A percentile compares a stretch with the other conserved stretches of the same genome.
phyloP scores from a whole-genome alignment of 495 filamentous ascomycete species.

The Elasticomyces elasticus region DNA sequence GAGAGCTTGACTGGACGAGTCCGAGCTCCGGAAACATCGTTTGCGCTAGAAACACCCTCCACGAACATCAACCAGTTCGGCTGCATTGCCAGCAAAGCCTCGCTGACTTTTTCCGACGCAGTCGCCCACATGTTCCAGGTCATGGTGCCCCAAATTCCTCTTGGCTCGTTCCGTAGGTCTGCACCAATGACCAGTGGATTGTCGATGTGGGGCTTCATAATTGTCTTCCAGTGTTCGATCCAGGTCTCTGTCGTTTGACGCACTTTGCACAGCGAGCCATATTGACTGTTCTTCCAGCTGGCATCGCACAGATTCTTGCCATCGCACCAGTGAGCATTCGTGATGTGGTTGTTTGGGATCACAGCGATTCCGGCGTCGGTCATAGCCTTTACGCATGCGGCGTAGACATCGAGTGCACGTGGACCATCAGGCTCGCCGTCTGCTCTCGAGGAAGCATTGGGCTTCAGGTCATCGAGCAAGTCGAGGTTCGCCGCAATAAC shows the following conservation, averaged over 20 bases:
- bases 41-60: conserved; percentile 49
- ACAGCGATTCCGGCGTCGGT: conserved; percentile 49
- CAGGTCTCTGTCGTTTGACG: conserved; percentile 47
- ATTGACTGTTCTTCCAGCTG: conserved; percentile 47
- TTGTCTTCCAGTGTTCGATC: conserved; percentile 49
- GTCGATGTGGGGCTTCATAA: conserved; percentile 43
- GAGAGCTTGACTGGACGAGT: conserved; percentile 44
- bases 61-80: conserved; percentile 53
- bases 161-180: conserved; percentile 51
- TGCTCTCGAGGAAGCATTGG: not conserved
- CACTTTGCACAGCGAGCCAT: conserved; percentile 43
- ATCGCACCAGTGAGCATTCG: conserved; percentile 51
- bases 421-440: conserved; percentile 19
- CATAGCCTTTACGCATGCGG: conserved; percentile 42
- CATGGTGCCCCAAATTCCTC: conserved; percentile 55
- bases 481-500: conserved; percentile 45
- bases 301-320: conserved; percentile 51
- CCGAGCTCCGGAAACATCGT: conserved; percentile 43
- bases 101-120: conserved; percentile 47
- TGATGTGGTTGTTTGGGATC: conserved; percentile 55
- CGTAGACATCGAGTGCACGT: conserved; percentile 46
- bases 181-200: conserved; percentile 49
- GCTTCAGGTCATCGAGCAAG: conserved; percentile 27
- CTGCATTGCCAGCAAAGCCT: conserved; percentile 44
- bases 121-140: conserved; percentile 47